Evolutionary conservation across 2,329 filamentous ascomycete species (phyloP).

Genomic region (Exophiala sideris): DNA sequence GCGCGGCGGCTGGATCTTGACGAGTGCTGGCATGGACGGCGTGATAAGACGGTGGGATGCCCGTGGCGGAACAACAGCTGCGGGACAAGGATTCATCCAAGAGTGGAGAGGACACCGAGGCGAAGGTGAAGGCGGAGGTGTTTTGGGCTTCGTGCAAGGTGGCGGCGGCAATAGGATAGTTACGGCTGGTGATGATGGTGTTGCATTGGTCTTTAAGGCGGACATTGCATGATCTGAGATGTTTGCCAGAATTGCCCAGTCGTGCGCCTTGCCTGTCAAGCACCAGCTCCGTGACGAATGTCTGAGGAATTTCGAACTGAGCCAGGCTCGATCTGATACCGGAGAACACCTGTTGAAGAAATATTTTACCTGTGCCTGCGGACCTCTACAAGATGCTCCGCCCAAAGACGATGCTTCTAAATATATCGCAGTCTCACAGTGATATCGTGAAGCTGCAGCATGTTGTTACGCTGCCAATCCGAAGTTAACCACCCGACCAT

Average conservation of each 20-base stretch:
- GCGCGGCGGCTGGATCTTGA: slow-evolving; percentile 66
- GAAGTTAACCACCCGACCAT: too few species aligned
- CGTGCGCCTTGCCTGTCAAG: too few species aligned
- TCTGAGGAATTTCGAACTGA: too few species aligned
- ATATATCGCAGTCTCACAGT: too few species aligned
- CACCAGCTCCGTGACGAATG: too few species aligned
- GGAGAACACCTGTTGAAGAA: too few species aligned
- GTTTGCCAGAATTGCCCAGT: background rate
- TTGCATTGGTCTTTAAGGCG: slow-evolving; percentile 42
- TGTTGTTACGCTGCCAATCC: too few species aligned
- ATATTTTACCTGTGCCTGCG: too few species aligned
- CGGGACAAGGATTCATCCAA: slow-evolving; percentile 67
- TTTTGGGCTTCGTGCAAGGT: slow-evolving; percentile 81
- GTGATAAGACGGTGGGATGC: slow-evolving; percentile 86
- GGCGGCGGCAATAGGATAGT: slow-evolving; percentile 64
- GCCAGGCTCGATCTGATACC: too few species aligned
- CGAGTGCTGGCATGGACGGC: slow-evolving; percentile 87
- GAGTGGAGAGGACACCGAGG: slow-evolving; percentile 91
- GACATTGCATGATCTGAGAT: slow-evolving; percentile 12
- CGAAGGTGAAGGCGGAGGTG: slow-evolving; percentile 79
- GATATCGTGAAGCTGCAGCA: too few species aligned
- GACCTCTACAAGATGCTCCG: too few species aligned
- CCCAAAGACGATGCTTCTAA: too few species aligned
- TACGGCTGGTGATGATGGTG: slow-evolving; percentile 82
- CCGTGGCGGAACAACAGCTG: slow-evolving; percentile 60